phyloP scores from a whole-genome alignment of 805 yeast genomes.

The Yarrowia sp. region DNA sequence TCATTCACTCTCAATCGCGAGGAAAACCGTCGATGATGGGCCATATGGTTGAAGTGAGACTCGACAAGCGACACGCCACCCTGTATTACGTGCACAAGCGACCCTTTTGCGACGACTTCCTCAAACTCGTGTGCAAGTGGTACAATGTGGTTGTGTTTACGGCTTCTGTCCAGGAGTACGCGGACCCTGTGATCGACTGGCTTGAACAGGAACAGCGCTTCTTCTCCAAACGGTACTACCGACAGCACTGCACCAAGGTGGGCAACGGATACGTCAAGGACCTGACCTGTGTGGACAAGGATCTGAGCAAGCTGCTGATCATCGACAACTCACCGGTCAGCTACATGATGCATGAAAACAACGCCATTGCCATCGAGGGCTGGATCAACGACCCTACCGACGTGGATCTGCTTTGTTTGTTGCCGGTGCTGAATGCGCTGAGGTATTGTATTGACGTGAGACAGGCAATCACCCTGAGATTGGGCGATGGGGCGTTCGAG shows the following conservation, averaged over 20 bases:
- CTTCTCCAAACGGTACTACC: conserved; percentile 69
- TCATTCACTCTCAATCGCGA: conserved; percentile 87
- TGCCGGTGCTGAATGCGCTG: conserved; percentile 80
- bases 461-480: conserved; percentile 71
- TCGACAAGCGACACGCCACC: conserved; percentile 70
- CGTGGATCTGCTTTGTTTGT: conserved; percentile 74
- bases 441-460: conserved; percentile 86
- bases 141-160: conserved; percentile 90
- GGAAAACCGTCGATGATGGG: conserved; percentile 56
- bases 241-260: conserved; percentile 75
- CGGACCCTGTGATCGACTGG: conserved; percentile 96
- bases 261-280: conserved; percentile 87
- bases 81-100: conserved; percentile 89
- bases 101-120: conserved; percentile 87
- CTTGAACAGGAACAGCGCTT: conserved; percentile 68
- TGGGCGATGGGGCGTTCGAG: conserved; percentile 68
- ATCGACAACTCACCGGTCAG: conserved; percentile 94
- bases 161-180: conserved; percentile 92
- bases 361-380: conserved; percentile 93
- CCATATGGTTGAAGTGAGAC: conserved; percentile 82
- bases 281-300: conserved; percentile 59
- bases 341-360: conserved; percentile 75
- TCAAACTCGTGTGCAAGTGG: conserved; percentile 82
- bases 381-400: conserved; percentile 98
- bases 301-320: conserved; percentile 72